These are phyloP conservation scores for Aspergillus caelatus DNA, from an alignment of 2,329 filamentous ascomycete genomes.

Conservation along the genomic window DNA sequence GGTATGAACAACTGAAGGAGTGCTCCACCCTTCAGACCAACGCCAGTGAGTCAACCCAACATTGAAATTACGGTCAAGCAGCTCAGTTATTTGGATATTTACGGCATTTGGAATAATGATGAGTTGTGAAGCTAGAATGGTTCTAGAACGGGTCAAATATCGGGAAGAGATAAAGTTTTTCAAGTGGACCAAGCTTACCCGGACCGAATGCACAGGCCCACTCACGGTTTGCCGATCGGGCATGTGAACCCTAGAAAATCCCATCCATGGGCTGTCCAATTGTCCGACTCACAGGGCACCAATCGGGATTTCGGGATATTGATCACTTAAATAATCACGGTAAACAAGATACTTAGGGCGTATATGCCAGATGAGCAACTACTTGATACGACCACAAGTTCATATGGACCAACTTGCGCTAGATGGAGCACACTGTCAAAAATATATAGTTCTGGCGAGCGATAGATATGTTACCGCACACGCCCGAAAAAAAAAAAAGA, in stretches of 20 bases:
- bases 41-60: neutral
- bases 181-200: neutral
- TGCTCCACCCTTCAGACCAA: neutral
- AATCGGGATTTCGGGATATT: neutral
- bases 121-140: neutral
- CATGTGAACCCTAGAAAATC: neutral
- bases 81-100: neutral
- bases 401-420: neutral
- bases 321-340: neutral
- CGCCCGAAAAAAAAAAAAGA: too few relatives aligned
- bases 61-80: neutral
- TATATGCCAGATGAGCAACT: neutral
- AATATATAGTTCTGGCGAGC: fast-evolving
- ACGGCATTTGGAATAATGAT: too few relatives aligned
- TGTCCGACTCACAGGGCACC: neutral
- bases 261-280: neutral
- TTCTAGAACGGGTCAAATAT: neutral
- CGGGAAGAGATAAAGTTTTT: neutral
- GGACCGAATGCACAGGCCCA: neutral
- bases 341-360: too few relatives aligned
- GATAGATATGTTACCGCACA: too few relatives aligned
- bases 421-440: neutral
- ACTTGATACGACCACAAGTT: neutral
- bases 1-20: neutral
- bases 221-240: neutral